Base-by-base conservation (phyloP, 75 land plant genomes). In the Pinus taeda region DNA sequence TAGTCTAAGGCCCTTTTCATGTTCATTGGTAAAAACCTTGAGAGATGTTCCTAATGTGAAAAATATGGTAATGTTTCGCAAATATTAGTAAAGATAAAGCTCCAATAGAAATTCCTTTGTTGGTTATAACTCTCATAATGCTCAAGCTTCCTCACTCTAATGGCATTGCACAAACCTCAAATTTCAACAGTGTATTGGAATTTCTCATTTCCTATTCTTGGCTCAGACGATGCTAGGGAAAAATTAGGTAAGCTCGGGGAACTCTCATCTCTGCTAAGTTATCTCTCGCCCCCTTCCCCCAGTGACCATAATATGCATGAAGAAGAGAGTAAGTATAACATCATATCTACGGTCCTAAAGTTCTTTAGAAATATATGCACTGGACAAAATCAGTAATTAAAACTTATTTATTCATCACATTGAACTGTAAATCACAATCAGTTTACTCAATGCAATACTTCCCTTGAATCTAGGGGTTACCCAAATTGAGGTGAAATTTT, bases 321-420 rank as follows among this genome's bases (percentile, higher is more conserved):
- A 36, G 36, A 66, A 4, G 18, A 36, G 1, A 29, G 15, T 3
- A 53, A 49, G 37, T 63, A 59, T 8, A 33, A 57, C 0, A 26
- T 71, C 76, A 66, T 77, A 14, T 20, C 78, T 11, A 42, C 58
- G 33, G 53, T 74, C 6, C 67, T 90, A 22, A 76, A 79, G 60
- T 75, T 85, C 59, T 76, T 88, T n/a, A 75, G 93, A 30, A 90
- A 88, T 60, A 88, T 90, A 20, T 90, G 93, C 71, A 90, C 88
- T 3, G 93, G 90, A 53, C n/a, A 88, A 90, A 42, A 15, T 71
- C n/a, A 3, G 20, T 2, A 83, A 84, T 60, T 86, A 85, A 67
- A 59, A 78, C 76, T 24, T 81, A 0, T 88, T 90, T 66, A 20
- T 90, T 45, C 71, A 60, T 12, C 8, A 39, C 3, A 36, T 57